Percentiles rank a stretch among this genome's conserved stretches.
Conservation (phyloP, 352 stramenopile genomes). For the Phytopythium vexans region DNA sequence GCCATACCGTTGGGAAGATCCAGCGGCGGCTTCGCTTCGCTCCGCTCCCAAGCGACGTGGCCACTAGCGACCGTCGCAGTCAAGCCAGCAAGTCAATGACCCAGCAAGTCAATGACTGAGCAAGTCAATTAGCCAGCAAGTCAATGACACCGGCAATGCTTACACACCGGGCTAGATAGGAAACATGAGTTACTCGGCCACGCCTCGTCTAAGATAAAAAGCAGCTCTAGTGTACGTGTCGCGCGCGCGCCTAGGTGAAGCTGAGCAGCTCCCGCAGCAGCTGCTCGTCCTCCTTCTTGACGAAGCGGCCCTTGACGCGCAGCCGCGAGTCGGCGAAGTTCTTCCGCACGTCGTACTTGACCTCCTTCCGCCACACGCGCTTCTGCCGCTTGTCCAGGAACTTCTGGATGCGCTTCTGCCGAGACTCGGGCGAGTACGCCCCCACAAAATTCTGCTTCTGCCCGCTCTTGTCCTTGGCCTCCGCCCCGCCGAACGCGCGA, state of each 20-base stretch:
- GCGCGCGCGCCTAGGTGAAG: slow-evolving; percentile 58
- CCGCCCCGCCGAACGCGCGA: slow-evolving; percentile 34
- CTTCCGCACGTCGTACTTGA: slow-evolving; percentile 98
- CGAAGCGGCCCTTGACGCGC: slow-evolving; percentile 96
- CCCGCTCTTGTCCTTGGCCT: slow-evolving; percentile 43
- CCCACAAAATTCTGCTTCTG: slow-evolving; percentile 90
- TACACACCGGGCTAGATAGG: too few species aligned
- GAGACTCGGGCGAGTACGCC: slow-evolving; percentile 93
- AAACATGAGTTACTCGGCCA: neutral
- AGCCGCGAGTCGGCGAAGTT: slow-evolving; percentile 97
- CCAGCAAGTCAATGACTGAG: too few species aligned
- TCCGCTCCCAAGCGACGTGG: too few species aligned
- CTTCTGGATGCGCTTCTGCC: slow-evolving; percentile 91
- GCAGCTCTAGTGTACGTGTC: slow-evolving; percentile 8
- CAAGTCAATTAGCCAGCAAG: too few species aligned
- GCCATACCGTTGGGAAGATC: too few species aligned
- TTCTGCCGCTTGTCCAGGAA: slow-evolving; percentile 96
- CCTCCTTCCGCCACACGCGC: slow-evolving; percentile 92
- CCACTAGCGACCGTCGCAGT: too few species aligned
- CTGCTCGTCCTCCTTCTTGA: slow-evolving; percentile 97
- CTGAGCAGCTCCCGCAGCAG: slow-evolving; percentile 81
- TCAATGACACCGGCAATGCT: too few species aligned
- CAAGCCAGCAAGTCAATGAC: too few species aligned
- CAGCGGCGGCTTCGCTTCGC: too few species aligned
- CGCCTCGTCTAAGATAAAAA: slow-evolving; percentile 3